Evolutionary conservation across 805 yeast species (phyloP), one percentile per base, ranked within the genome.

Genomic region (Kregervanrija fluxuum): DNA sequence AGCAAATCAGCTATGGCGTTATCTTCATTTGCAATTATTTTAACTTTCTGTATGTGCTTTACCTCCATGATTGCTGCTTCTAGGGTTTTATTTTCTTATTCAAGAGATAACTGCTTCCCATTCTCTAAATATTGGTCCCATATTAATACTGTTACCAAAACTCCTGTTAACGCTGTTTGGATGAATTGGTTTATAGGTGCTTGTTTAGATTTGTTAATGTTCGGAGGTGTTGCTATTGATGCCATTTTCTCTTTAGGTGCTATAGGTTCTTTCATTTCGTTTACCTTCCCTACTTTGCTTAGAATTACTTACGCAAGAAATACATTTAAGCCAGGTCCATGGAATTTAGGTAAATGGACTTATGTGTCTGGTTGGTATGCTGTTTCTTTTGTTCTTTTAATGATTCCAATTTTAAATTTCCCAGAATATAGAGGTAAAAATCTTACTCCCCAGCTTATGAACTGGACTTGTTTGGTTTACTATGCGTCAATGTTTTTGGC

Each of bases 191-290:
- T 71, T 34, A 52, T 79, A 37, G 82, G 82, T 33, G 76, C 78
- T 54, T 66, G 79, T 33, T 64, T 78, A 17, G 65, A 79, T 49
- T 67, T 78, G 47, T 69, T 80, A 48, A 70, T 79, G 61, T 80
- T 80, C 58, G 81, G 81, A 28, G 84, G 84, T 32, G 77, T 74
- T 8, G 82, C 86, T 41, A 77, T 80, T 52, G 80, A 75, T 22
- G 87, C 87, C 41, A 79, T 79, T 47, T 81, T 81, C 65, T 79
- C 85, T 3, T 85, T 81, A 38, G 85, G 85, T 31, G 86, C 85
- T 41, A 79, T 81, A 55, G 74, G 83, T 6, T 77, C 82, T 0
- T 79, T 80, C 55, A 70, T 80, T 48, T 79, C 85, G 3, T 81
- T 80, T 64, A 70, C 76, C 28, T 64, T 76, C 54, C 87, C 87